Percentiles rank a stretch among this genome's conserved stretches.
These are phyloP conservation scores for Triticum timopheevii DNA, from an alignment of 176 grass and related monocot species.

Conservation along the genomic window DNA sequence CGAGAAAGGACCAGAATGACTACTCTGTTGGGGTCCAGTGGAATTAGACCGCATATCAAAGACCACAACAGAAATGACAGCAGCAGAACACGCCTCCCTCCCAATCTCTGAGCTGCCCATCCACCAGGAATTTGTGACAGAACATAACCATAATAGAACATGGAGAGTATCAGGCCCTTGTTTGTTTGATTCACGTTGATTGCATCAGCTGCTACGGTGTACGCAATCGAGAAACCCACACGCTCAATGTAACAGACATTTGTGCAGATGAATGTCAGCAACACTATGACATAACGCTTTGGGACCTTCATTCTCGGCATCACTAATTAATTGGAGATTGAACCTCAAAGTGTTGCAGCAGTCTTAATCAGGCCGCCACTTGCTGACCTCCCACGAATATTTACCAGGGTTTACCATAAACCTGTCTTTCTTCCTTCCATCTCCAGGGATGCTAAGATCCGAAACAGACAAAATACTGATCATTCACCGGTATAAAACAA, in stretches of 20 bases:
- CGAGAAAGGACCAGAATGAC: slow-evolving; percentile 13
- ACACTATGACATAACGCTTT: slow-evolving; percentile 2
- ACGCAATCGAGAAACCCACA: slow-evolving; percentile 15
- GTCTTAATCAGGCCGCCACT: slow-evolving; percentile 38
- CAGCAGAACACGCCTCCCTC: slow-evolving; percentile 14
- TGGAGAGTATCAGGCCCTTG: slow-evolving; percentile 10
- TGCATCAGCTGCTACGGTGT: not conserved
- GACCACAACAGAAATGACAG: not conserved
- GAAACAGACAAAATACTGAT: slow-evolving; percentile 1
- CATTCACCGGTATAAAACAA: not conserved
- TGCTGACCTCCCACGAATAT: slow-evolving; percentile 40
- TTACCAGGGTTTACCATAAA: slow-evolving; percentile 43
- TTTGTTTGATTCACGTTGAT: not conserved
- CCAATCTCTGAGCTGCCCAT: slow-evolving; percentile 23
- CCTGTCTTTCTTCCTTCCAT: not conserved
- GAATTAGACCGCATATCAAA: slow-evolving; percentile 19
- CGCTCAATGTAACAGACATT: slow-evolving; percentile 9
- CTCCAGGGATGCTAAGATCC: not conserved
- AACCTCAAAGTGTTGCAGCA: not conserved
- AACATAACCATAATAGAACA: slow-evolving; percentile 16
- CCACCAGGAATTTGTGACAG: slow-evolving; percentile 18
- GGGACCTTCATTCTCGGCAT: not conserved
- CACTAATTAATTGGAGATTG: not conserved
- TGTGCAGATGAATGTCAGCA: slow-evolving; percentile 12
- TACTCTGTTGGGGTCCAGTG: slow-evolving; percentile 5